These are phyloP conservation scores for Lactifluus subvellereus DNA, from an alignment of 768 basidiomycete species.

Conservation along the genomic window DNA sequence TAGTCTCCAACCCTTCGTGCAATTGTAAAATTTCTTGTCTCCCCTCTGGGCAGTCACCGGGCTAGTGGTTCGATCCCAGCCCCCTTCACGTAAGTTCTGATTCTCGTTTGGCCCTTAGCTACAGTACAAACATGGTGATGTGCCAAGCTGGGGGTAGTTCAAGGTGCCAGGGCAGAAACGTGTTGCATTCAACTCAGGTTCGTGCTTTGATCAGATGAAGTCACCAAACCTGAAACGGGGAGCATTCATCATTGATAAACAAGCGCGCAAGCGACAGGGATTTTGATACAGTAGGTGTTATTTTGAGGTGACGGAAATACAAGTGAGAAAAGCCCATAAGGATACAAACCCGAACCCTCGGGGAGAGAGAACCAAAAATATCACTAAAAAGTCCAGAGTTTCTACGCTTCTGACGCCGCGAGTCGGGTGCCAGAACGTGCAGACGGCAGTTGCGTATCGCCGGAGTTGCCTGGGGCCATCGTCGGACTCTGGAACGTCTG, in stretches of 20 bases:
- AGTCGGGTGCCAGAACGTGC: slow-evolving; percentile 22
- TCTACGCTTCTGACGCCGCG: slow-evolving; percentile 18
- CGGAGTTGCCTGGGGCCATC: neutral
- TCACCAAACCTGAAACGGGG: neutral
- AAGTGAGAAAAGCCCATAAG: slow-evolving; percentile 12
- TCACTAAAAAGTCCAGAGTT: neutral
- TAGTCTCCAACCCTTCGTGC: neutral
- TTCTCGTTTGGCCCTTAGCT: neutral
- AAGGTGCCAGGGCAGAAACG: neutral
- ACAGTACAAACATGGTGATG: neutral
- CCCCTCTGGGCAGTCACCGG: neutral
- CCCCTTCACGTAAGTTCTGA: neutral
- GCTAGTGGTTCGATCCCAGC: neutral
- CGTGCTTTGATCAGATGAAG: neutral
- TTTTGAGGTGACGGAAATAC: slow-evolving; percentile 16
- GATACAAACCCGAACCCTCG: slow-evolving; percentile 16
- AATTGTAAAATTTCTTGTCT: neutral
- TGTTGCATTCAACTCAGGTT: neutral
- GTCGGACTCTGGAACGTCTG: slow-evolving; percentile 22
- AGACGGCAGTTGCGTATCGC: slow-evolving; percentile 17
- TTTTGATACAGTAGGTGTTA: slow-evolving; percentile 11
- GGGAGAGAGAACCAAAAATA: slow-evolving; percentile 1
- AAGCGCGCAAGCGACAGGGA: neutral
- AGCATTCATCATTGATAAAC: neutral
- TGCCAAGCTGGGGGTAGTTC: neutral